Evolutionary conservation across 306 rosid species (phyloP), one percentile per base, ranked within the genome.

Genomic region (Castanea sativa): DNA sequence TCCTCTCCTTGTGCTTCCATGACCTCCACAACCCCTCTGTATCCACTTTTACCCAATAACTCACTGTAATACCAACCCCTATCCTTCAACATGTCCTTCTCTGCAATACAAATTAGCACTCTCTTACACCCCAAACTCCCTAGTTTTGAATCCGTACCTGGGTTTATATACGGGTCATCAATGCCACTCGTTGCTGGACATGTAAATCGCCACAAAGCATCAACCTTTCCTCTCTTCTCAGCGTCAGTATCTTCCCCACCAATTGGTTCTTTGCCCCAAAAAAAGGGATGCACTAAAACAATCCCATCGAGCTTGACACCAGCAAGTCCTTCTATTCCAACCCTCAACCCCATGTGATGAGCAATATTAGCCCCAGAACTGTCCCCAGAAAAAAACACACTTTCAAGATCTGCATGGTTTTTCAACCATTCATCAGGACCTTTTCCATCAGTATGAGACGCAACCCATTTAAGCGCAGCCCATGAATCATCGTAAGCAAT

Each of bases 301-400:
- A 81, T 23, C 63, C 94, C 98, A 43, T 80, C 74, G 5, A 91
- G 41, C 38, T 61, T 84, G 33, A 89, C 21, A 27, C 91, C 90
- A 1, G 7, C 20, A 23, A 87, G 27, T 1, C 85, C 87, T 6
- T 91, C 94, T 0, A 9, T 0, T 5, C 94, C 92, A 3, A 78
- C 63, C 73, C 92, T 88, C 69, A 90, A 9, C 1, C 81, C 98
- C 85, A 86, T 69, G 56, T 88, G 78, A 75, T 89, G 90, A 2
- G 89, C 80, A 15, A 91, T 79, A 23, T 90, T 91, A 1, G 85
- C 98, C 9, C 98, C 98, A 0, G 93, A 91, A 55, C 96, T 94
- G 53, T 94, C 98, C 2, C 97, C 98, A 0, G 82, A 83, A 1
- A 94, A 69, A 73, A 85, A 87, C 33, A 90, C 88, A 4, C 76